phyloP scores from a whole-genome alignment of 257 asterid genomes.

The Gentiana dahurica region DNA sequence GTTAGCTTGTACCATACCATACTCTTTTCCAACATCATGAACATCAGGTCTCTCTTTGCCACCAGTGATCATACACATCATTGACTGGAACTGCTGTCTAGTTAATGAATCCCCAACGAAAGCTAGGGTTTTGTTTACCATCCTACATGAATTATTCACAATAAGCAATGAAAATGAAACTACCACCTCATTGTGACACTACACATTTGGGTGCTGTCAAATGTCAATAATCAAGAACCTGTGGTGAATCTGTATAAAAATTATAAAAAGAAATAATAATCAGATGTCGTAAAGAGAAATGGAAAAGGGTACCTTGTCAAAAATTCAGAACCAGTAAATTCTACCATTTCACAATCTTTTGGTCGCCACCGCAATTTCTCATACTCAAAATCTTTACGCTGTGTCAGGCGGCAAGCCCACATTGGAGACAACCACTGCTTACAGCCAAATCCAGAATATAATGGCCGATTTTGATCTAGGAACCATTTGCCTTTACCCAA shows the following conservation, averaged over 20 bases:
- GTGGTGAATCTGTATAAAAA: no score
- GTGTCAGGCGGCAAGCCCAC: constrained; percentile 95
- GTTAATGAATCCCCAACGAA: constrained; percentile 89
- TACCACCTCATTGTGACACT: no score
- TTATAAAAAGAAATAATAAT: no score
- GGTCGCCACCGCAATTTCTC: constrained; percentile 79
- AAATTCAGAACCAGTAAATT: constrained; percentile 51
- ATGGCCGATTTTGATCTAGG: constrained; percentile 44
- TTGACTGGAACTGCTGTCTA: constrained; percentile 88
- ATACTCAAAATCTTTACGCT: constrained; percentile 73
- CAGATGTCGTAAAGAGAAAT: no score
- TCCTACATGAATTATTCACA: constrained; percentile 34
- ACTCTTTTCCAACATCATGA: constrained; percentile 64
- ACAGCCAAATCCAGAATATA: constrained; percentile 78
- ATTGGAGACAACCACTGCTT: constrained; percentile 78
- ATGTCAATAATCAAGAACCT: no score
- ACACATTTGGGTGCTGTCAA: no score
- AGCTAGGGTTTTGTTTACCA: constrained; percentile 78
- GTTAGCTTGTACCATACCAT: constrained; percentile 77
- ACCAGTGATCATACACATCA: constrained; percentile 89
- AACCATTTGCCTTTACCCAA: constrained; percentile 74
- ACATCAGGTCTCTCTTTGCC: constrained; percentile 76
- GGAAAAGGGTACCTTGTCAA: constrained; percentile 39
- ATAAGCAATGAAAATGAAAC: background rate
- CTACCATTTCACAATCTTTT: constrained; percentile 54